Conservation (phyloP, 495 filamentous ascomycete genomes). For the Podospora didyma region DNA sequence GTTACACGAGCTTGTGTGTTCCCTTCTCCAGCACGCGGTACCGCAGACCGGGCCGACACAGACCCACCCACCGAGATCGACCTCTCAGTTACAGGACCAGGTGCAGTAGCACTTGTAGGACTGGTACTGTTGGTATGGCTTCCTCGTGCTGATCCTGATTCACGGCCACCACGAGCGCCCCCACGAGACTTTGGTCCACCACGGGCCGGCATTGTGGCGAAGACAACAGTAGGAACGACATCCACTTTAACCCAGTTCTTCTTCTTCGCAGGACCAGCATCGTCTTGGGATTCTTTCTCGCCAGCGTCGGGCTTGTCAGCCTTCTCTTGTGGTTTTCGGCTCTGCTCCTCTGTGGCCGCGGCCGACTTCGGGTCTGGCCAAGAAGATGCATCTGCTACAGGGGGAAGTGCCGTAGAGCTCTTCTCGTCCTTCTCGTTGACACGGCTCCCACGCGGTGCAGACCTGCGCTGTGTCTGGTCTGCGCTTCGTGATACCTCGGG, state of each 20-base stretch:
- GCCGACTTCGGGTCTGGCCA: conserved; percentile 92
- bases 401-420: conserved; percentile 36
- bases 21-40: conserved; percentile 21
- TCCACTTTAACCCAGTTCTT: conserved; percentile 70
- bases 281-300: conserved; percentile 67
- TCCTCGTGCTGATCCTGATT: conserved; percentile 25
- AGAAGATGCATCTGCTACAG: conserved; percentile 62
- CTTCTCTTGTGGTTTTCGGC: conserved; percentile 42
- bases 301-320: conserved; percentile 53
- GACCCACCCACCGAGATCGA: conserved; percentile 8
- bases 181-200: conserved; percentile 59
- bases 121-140: conserved; percentile 10
- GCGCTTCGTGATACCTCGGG: conserved; percentile 46
- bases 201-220: conserved; percentile 67
- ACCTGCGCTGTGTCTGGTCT: conserved; percentile 37
- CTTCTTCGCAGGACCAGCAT: conserved; percentile 56
- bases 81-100: conserved; percentile 16
- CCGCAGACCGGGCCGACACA: conserved; percentile 9
- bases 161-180: conserved; percentile 52
- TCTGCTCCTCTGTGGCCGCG: conserved; percentile 55
- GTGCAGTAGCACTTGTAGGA: conserved; percentile 4
- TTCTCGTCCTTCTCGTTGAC: conserved; percentile 48
- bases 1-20: conserved; percentile 16
- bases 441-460: conserved; percentile 44
- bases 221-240: conserved; percentile 74